A percentile compares a stretch with the other conserved stretches of the same genome.
phyloP scores from a whole-genome alignment of 2,329 filamentous ascomycete species.

The Rutstroemia sp. region DNA sequence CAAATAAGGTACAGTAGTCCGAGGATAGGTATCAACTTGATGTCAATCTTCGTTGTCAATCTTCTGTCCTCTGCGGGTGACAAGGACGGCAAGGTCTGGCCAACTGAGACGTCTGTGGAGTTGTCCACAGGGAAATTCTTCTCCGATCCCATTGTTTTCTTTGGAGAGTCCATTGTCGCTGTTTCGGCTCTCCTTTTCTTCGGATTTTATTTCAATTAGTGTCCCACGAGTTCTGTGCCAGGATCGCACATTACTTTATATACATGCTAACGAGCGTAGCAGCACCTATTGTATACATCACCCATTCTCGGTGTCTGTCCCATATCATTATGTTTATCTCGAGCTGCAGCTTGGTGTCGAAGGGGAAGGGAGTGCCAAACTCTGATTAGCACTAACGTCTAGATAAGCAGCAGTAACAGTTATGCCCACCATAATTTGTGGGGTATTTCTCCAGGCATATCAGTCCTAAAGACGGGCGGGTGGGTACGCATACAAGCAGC shows the following conservation, averaged over 20 bases:
- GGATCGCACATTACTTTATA: too few species aligned
- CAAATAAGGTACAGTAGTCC: slow-evolving; percentile 50
- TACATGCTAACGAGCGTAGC: too few species aligned
- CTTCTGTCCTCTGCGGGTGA: not conserved
- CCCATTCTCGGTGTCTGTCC: too few species aligned
- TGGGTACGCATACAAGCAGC: not conserved
- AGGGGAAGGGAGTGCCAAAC: too few species aligned
- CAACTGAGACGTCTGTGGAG: not conserved
- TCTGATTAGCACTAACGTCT: too few species aligned
- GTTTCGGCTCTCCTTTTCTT: not conserved
- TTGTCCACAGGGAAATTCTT: not conserved
- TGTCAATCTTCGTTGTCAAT: slow-evolving; percentile 15
- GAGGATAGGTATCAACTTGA: slow-evolving; percentile 42
- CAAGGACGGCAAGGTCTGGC: not conserved
- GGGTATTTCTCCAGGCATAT: not conserved
- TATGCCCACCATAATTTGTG: not conserved
- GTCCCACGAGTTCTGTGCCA: not conserved
- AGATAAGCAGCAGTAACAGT: too few species aligned
- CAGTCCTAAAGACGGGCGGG: too few species aligned
- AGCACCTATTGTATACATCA: too few species aligned
- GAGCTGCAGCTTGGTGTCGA: too few species aligned
- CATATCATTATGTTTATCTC: too few species aligned
- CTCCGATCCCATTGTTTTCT: not conserved
- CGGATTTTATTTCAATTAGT: not conserved
- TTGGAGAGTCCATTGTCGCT: not conserved